Base-by-base conservation (phyloP, 352 stramenopile species). In the Phytophthora sp. region DNA sequence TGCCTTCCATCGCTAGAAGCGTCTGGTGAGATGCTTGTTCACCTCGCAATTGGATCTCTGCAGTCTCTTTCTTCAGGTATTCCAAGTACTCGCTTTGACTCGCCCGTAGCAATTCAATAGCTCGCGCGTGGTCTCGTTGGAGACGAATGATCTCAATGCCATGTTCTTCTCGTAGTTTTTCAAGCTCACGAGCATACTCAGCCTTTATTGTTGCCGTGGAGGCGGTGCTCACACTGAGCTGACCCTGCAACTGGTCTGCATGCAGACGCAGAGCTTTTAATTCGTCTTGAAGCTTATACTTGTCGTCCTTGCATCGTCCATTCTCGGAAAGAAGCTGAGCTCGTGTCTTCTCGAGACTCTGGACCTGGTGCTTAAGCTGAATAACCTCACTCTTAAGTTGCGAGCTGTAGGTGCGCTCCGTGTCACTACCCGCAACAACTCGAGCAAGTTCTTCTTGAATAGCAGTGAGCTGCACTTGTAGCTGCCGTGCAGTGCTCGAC, bases 301-400 rank as follows among this genome's bases (percentile, higher is more conserved):
- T 62, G 6, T 80, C 50, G 27, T 82, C 75, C 24, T 78, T 74
- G 21, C 79, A 36, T 18, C 79, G 69, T 7, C 58, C 62, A n/a
- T 79, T 69, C 21, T 91, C 82, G 3, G 70, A 53, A 9, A 79
- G 38, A 3, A 89, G 52, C 30, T 79, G 54, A 7, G 49, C 60
- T 23, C 81, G 77, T 36, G 55, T 76, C 55, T 81, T 90, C 23
- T 89, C 76, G 3, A 80, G 58, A 2, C 41, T 71, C 29, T 80
- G 68, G 0, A 89, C 57, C 47, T 90, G 74, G 23, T 81, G 63
- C 30, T 89, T 89, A 15, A 90, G 77, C 30, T 78, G 65, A 27
- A 77, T 76, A n/a, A 91, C 52, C 20, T 91, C 80, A 15, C 57
- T 74, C 9, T 76, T 78, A 11, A 87, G 62, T 23, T 86, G 69